Conservation (phyloP, 1,139 yeast species). For the Blastobotrys raffinosifermentans region DNA sequence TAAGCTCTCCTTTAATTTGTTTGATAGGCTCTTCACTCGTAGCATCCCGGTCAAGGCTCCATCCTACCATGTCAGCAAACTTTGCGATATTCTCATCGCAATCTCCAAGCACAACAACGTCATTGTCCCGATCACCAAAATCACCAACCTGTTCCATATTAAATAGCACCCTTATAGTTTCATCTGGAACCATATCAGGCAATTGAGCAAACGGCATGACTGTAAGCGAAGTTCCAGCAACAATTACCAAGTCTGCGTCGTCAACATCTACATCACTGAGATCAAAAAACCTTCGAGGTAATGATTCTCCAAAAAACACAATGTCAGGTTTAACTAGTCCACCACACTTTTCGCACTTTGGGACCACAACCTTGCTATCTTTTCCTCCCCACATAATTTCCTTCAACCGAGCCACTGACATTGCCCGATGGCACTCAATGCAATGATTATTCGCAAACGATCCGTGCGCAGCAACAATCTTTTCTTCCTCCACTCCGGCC, state of each 20-base stretch:
- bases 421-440: constrained; percentile 59
- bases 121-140: constrained; percentile 47
- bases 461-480: constrained; percentile 88
- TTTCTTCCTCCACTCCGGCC: constrained; percentile 64
- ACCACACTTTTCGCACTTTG: constrained; percentile 47
- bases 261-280: constrained; percentile 48
- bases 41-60: too few relatives aligned
- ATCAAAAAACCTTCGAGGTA: constrained; percentile 65
- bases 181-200: constrained; percentile 55
- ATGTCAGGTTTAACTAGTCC: constrained; percentile 90
- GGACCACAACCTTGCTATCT: constrained; percentile 37
- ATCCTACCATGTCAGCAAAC: constrained; percentile 53
- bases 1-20: too few relatives aligned
- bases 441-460: constrained; percentile 84
- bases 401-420: constrained; percentile 47
- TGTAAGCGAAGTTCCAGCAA: constrained; percentile 87
- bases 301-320: constrained; percentile 84
- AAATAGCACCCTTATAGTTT: constrained; percentile 56
- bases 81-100: constrained; percentile 59
- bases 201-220: constrained; percentile 86
- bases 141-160: constrained; percentile 78
- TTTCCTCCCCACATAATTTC: constrained; percentile 34
- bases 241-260: constrained; percentile 65
- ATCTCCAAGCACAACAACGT: constrained; percentile 52
- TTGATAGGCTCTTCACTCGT: too few relatives aligned